Base-by-base conservation (phyloP, 306 rosid genomes). In the Biancaea sappan region DNA sequence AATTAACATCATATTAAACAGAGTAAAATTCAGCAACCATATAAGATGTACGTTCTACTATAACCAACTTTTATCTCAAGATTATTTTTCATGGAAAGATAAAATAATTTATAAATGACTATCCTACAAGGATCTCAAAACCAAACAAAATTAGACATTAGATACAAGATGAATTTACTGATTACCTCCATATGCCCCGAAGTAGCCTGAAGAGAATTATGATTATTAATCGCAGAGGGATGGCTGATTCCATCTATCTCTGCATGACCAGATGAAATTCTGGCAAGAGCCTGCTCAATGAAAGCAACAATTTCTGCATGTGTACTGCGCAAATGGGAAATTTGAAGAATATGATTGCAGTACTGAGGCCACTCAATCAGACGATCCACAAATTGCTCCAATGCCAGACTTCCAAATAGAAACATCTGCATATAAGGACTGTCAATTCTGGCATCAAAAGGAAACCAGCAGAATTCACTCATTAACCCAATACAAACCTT, bases 381-480 rank as follows among this genome's bases (percentile, higher is more conserved):
- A 64, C 99, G 98, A 76, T 92, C 99, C 81, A 90, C 93, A 85
- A 95, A 95, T 84, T 95, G 98, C 87, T 95, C 98, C 88, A 95
- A 75, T 65, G 99, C 99, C 85, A 86, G 77, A 40, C 89, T 90
- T 66, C 99, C 99, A 62, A 95, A 95, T 66, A 88, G 75, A 87
- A 90, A 95, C 99, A 95, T 95, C 99, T 95, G 71, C 86, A 86
- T 10, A 72, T 19, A 4, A 71, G 79, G 21, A 37, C 52, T 31
- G 62, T 85, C 56, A 90, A 73, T 29, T 79, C 19, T 41, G 16
- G 18, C 43, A 70, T 74, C 59, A 47, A 37, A 71, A 6, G 35
- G 72, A 73, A 77, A 46, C 21, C 10, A 70, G 67, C 16, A 21
- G 41, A 83, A 81, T 43, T 35, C 38, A 68, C 54, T 50, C 19